Percentiles rank a stretch among this genome's conserved stretches.
Conservation (phyloP, 305 asterid genomes). For the Solanum chacoense region DNA sequence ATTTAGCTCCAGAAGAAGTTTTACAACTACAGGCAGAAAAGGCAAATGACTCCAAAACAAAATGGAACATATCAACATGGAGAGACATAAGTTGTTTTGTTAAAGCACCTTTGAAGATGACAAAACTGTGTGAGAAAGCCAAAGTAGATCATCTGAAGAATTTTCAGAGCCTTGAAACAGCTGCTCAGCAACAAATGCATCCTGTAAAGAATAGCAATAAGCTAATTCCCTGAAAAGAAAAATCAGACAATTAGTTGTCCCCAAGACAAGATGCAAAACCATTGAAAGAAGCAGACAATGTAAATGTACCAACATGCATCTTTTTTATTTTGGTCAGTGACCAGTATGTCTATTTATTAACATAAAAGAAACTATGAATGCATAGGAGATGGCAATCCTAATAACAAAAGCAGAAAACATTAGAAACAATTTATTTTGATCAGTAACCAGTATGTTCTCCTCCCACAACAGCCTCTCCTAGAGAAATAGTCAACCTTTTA, state of each 20-base stretch:
- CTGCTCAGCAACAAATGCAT: slow-evolving; percentile 62
- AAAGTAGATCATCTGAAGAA: slow-evolving; percentile 83
- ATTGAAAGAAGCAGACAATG: neutral
- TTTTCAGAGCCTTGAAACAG: slow-evolving; percentile 76
- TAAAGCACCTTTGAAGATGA: slow-evolving; percentile 65
- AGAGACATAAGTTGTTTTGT: neutral
- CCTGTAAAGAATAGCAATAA: slow-evolving; percentile 63
- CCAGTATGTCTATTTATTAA: neutral
- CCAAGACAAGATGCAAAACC: slow-evolving; percentile 5
- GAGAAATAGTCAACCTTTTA: neutral
- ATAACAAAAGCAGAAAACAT: neutral
- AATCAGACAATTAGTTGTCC: slow-evolving; percentile 13
- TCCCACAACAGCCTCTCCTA: neutral
- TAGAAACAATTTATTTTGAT: neutral
- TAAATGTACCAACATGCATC: neutral
- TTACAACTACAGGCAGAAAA: neutral
- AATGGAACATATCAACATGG: neutral
- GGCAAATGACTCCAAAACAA: neutral
- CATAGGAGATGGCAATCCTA: neutral
- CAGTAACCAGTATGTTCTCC: neutral
- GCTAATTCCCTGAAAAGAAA: slow-evolving; percentile 46
- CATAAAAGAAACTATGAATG: neutral
- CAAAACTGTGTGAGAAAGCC: slow-evolving; percentile 71
- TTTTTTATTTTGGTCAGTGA: neutral
- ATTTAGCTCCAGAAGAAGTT: neutral